Conservation (phyloP, 768 basidiomycete genomes). For the Candolleomyces aberdarensis region DNA sequence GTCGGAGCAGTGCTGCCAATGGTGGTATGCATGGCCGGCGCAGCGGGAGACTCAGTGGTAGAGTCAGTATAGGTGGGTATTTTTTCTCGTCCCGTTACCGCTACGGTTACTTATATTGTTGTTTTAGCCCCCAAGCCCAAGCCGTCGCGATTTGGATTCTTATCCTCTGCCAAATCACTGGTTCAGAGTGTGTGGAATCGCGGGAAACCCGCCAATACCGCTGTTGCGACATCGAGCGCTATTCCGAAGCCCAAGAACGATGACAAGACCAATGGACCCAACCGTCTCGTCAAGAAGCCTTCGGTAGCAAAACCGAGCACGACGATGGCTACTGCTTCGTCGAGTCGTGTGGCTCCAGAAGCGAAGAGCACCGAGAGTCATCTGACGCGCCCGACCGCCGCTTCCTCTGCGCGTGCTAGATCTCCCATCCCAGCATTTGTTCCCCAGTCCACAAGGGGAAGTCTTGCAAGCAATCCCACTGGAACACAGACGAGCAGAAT, state of each 20-base stretch:
- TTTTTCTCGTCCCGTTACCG: background rate
- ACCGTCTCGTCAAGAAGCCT: slow-evolving; percentile 7
- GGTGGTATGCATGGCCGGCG: slow-evolving; percentile 34
- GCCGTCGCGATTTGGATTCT: slow-evolving; percentile 64
- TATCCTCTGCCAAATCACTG: slow-evolving; percentile 67
- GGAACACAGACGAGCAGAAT: slow-evolving; percentile 9
- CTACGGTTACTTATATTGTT: slow-evolving; percentile 8
- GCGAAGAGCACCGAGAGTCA: background rate
- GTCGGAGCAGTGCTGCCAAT: slow-evolving; percentile 64
- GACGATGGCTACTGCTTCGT: background rate
- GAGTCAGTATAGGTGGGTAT: slow-evolving; percentile 34
- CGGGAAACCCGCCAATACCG: slow-evolving; percentile 32
- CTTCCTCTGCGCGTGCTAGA: background rate
- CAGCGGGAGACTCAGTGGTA: slow-evolving; percentile 31
- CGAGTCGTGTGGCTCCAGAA: slow-evolving; percentile 2
- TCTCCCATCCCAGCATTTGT: slow-evolving; percentile 5
- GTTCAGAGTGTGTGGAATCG: slow-evolving; percentile 75
- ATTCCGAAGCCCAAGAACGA: slow-evolving; percentile 13
- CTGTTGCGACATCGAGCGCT: slow-evolving; percentile 22
- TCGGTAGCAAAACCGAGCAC: background rate
- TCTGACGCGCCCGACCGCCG: background rate
- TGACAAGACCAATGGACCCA: background rate
- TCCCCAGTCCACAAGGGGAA: slow-evolving; percentile 12
- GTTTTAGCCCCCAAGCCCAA: slow-evolving; percentile 37
- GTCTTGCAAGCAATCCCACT: slow-evolving; percentile 12